Conservation (phyloP, 306 rosid genomes). For the Trifolium repens region DNA sequence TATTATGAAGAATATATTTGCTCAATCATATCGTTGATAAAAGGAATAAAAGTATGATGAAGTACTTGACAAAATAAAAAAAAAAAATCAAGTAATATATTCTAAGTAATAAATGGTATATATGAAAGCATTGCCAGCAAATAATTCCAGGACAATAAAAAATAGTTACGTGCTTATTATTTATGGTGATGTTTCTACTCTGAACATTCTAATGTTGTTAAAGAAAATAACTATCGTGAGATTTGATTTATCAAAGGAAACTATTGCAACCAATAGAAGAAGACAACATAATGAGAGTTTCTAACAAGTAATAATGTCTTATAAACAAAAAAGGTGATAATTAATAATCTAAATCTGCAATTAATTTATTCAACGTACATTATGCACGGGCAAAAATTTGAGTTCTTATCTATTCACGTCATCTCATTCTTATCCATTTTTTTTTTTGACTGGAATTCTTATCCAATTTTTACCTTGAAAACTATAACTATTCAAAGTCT, state of each 20-base stretch:
- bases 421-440: slow-evolving; percentile 10
- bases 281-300: neutral
- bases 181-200: neutral
- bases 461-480: slow-evolving; percentile 19
- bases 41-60: too few species aligned
- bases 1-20: too few species aligned
- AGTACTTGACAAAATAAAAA: too few species aligned
- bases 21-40: too few species aligned
- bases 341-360: neutral
- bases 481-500: neutral
- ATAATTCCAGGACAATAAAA: neutral
- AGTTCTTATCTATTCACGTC: slow-evolving; percentile 14
- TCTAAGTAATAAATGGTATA: too few species aligned
- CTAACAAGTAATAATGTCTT: neutral
- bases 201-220: neutral
- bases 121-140: too few species aligned
- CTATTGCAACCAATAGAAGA: neutral
- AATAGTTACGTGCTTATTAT: neutral
- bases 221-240: neutral
- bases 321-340: neutral
- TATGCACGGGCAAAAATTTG: neutral
- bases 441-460: neutral
- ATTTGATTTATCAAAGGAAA: neutral
- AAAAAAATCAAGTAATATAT: too few species aligned
- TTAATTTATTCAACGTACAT: neutral